Evolutionary conservation across 345 rosid genomes (phyloP), one percentile per base, ranked within the genome.

Genomic region (Rubroshorea leprosula): DNA sequence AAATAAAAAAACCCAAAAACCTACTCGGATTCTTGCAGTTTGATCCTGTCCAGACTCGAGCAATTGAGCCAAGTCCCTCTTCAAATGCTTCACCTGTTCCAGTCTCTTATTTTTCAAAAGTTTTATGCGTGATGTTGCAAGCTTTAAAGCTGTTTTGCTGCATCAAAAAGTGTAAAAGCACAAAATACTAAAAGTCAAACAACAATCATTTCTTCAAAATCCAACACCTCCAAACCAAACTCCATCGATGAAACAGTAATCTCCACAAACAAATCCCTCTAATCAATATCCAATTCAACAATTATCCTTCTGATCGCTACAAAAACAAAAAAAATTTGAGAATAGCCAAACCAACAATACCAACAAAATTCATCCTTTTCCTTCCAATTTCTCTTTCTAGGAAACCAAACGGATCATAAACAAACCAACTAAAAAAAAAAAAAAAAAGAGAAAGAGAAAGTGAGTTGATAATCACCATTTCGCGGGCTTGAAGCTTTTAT

Each of bases 401-500:
- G 26, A 46, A 31, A 60, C 46, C 60, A 38, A 49, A 12, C 1
- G 17, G 13, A 35, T 16, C 17, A 16, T 5, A 1, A 45, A 20
- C 41, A 35, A n/a, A n/a, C n/a, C 41, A 1, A 35, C 41, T 47
- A 44, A 19, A 9, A 11, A 3, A 60, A 61, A 54, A 14, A 19
- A 38, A 61, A n/a, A 1, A 8, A 23, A 58, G 0, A n/a, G n/a
- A n/a, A n/a, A n/a, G n/a, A n/a, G n/a, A n/a, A n/a, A n/a, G n/a
- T n/a, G n/a, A n/a, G 15, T 4, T 46, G 49, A 24, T 1, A 14
- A 41, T 64, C 63, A 90, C 96, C 97, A 92, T 78, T 92, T 89
- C 0, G 93, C 92, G 47, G 96, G 81, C 82, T 92, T 92, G 72
- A 89, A 92, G 78, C 96, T 81, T 75, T 70, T 80, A 65, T 84